These are phyloP conservation scores for Phanerochaete carnosa DNA, from an alignment of 768 basidiomycete genomes.

Conservation along the genomic window DNA sequence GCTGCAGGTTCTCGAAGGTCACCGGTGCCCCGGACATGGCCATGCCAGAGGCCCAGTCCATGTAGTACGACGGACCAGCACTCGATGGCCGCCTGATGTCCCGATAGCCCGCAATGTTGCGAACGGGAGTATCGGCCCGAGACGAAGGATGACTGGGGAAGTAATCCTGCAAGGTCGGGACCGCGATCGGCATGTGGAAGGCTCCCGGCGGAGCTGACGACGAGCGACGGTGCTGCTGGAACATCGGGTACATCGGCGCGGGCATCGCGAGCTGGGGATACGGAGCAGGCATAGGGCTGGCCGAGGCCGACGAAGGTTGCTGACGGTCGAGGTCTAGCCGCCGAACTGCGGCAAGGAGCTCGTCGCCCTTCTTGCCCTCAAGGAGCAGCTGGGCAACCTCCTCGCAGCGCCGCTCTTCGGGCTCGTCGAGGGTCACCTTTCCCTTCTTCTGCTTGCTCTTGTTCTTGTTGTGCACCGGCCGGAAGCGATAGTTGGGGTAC, in stretches of 20 bases:
- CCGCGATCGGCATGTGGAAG: slow-evolving; percentile 34
- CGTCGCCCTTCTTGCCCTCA: slow-evolving; percentile 67
- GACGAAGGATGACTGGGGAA: slow-evolving; percentile 25
- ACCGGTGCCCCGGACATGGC: slow-evolving; percentile 20
- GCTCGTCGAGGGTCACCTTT: slow-evolving; percentile 17
- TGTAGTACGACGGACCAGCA: slow-evolving; percentile 36
- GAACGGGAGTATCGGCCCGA: slow-evolving; percentile 42
- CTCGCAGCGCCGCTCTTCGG: slow-evolving; percentile 36
- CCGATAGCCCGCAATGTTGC: slow-evolving; percentile 43
- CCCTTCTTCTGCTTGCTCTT: slow-evolving; percentile 41
- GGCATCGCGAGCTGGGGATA: slow-evolving; percentile 6
- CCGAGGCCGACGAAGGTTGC: slow-evolving; percentile 8
- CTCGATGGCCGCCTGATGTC: slow-evolving; percentile 47
- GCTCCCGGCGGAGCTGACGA: slow-evolving; percentile 57
- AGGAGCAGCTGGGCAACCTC: slow-evolving; percentile 62
- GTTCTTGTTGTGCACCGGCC: slow-evolving; percentile 32
- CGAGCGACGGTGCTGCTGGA: slow-evolving; percentile 41
- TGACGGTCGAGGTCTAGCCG: slow-evolving; percentile 38
- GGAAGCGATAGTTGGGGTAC: slow-evolving; percentile 63
- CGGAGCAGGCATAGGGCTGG: slow-evolving; percentile 19
- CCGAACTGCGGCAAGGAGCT: slow-evolving; percentile 60
- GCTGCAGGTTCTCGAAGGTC: slow-evolving; percentile 29
- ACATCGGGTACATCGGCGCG: slow-evolving; percentile 25
- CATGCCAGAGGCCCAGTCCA: too few species aligned
- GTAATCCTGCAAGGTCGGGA: slow-evolving; percentile 44